These are phyloP conservation scores for Cnidoscolus chayamansa DNA, from an alignment of 441 rosid species.

Conservation along the genomic window DNA sequence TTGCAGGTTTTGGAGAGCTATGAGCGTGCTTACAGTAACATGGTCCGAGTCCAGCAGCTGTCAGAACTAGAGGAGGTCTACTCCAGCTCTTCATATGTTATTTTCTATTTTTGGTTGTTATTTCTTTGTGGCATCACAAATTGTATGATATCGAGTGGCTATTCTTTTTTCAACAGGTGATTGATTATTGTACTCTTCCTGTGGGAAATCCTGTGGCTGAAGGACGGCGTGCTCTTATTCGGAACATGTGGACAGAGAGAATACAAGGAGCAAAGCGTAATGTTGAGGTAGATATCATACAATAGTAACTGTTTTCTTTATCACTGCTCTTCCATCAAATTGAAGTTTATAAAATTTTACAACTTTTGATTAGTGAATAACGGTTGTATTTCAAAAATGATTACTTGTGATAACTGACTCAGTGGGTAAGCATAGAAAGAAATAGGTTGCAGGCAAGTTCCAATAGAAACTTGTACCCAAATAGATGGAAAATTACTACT, in stretches of 20 bases:
- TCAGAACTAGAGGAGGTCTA: conserved; percentile 97
- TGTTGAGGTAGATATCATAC: conserved; percentile 70
- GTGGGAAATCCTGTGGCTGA: conserved; percentile 76
- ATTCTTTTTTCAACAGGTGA: conserved; percentile 51
- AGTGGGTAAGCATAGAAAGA: too few relatives aligned
- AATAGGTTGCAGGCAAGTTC: too few relatives aligned
- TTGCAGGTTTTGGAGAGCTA: conserved; percentile 95
- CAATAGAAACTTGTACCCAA: too few relatives aligned
- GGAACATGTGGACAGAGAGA: conserved; percentile 99
- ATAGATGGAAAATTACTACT: too few relatives aligned
- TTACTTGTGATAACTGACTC: neutral
- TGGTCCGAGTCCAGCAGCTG: conserved; percentile 99
- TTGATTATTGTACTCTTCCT: conserved; percentile 94
- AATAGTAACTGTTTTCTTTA: neutral
- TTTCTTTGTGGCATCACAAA: conserved; percentile 12
- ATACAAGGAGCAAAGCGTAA: conserved; percentile 95
- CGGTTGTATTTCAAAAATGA: neutral
- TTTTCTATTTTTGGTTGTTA: conserved; percentile 12
- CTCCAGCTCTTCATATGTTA: conserved; percentile 18
- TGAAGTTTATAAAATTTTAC: neutral
- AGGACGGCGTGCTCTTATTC: conserved; percentile 84
- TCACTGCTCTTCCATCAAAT: neutral
- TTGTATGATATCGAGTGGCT: neutral
- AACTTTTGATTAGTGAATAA: neutral
- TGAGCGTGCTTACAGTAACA: conserved; percentile 94